Conservation (phyloP, 2,329 filamentous ascomycete species). For the Aspergillus candidus region DNA sequence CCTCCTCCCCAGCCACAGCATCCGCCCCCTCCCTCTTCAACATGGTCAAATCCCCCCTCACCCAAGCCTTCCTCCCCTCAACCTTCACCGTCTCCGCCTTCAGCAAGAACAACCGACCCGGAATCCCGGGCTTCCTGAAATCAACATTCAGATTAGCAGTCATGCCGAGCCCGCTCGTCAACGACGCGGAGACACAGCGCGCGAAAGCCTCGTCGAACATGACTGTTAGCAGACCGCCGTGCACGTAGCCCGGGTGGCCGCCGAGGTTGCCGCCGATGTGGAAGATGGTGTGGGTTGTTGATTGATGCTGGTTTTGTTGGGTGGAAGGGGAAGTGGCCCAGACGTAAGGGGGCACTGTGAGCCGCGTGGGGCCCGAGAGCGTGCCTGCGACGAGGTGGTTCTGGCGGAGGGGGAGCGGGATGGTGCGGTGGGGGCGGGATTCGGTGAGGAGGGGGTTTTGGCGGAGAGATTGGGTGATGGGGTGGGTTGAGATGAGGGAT, state of each 20-base stretch:
- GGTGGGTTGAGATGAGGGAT: slow-evolving; percentile 45
- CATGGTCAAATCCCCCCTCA: slow-evolving; percentile 26
- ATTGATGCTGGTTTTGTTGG: slow-evolving; percentile 1
- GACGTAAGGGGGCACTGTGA: slow-evolving; percentile 68
- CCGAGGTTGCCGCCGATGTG: slow-evolving; percentile 29
- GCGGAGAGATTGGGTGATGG: slow-evolving; percentile 62
- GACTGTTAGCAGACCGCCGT: slow-evolving; percentile 29
- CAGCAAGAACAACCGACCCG: slow-evolving; percentile 29
- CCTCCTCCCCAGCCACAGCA: slow-evolving; percentile 8
- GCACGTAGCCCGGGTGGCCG: slow-evolving; percentile 32
- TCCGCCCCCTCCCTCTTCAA: slow-evolving; percentile 12
- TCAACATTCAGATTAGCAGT: slow-evolving; percentile 34
- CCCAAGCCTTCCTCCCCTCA: slow-evolving; percentile 35
- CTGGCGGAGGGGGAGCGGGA: slow-evolving; percentile 60
- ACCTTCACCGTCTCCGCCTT: slow-evolving; percentile 27
- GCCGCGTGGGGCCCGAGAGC: slow-evolving; percentile 63
- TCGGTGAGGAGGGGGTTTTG: slow-evolving; percentile 60
- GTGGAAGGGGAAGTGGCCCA: slow-evolving; percentile 16
- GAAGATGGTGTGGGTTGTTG: slow-evolving; percentile 23
- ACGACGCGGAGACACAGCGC: slow-evolving; percentile 27
- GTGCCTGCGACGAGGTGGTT: slow-evolving; percentile 76
- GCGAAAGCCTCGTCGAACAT: slow-evolving; percentile 36
- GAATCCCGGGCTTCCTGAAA: slow-evolving; percentile 29
- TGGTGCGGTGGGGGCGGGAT: slow-evolving; percentile 76
- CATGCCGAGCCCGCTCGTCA: slow-evolving; percentile 30